Base-by-base conservation (phyloP, 1,139 yeast species). In the Candida tunisiensis region DNA sequence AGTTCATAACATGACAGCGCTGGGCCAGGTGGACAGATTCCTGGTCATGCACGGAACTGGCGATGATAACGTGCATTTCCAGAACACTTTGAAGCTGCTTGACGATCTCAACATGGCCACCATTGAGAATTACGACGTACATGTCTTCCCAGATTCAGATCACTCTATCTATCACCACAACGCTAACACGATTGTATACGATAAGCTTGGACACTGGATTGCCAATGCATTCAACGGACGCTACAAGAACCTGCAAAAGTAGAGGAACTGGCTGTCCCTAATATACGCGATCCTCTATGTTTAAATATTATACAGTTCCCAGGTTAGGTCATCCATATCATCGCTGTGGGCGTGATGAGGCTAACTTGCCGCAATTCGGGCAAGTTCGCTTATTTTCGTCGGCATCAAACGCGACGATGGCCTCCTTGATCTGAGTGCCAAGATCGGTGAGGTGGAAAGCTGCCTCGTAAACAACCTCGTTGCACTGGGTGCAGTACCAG, bases 51-150 rank as follows among this genome's bases (percentile, higher is more conserved):
- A 88, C 44, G 99, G 99, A 1, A 77, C 96, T 0, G 92, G 92
- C 3, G 99, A 88, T 51, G 99, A 91, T 47, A 88, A 88, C 50
- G 99, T 88, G 15, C 98, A 88, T 52, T 57, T 83, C 35, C 94
- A 83, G 47, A 83, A 88, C 51, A 75, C 92, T 23, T 60, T 75
- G 37, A 67, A 74, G 45, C 54, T 88, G 22, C 42, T 88, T 14
- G 95, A 91, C 48, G 51, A 66, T 31, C 57, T 88, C 27, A 75
- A 82, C 42, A 26, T 64, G 29, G 53, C 57, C 13, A 59, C 57
- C 6, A 66, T 82, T 8, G 83, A 75, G 39, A 88, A 88, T 50
- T 88, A 77, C 47, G 99, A 88, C 41, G 65, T 83, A 44, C 91
- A 78, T 37, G 67, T 85, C 17, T 88, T 80, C 56, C 94, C 98